Evolutionary conservation across 805 yeast species (phyloP).

Genomic region (Lachancea meyersii): DNA sequence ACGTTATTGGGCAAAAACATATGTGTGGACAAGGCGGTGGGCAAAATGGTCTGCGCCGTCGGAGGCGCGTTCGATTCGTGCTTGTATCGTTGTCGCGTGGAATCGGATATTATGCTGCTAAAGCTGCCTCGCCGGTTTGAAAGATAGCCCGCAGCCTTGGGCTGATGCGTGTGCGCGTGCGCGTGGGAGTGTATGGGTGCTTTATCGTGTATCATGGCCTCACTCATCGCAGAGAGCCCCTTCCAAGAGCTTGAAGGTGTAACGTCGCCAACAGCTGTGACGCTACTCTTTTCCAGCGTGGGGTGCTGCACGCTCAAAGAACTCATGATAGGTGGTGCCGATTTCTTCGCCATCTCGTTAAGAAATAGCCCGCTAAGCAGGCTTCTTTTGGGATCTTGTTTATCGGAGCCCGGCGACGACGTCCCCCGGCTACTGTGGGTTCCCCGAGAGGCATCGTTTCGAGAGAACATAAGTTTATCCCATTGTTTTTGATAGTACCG

Average conservation of each 20-base stretch:
- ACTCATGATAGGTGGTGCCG: slow-evolving; percentile 9
- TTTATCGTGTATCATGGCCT: slow-evolving; percentile 12
- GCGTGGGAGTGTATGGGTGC: background rate
- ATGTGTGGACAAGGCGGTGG: slow-evolving; percentile 57
- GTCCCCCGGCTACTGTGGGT: slow-evolving; percentile 2
- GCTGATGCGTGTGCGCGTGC: slow-evolving; percentile 3
- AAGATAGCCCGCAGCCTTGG: background rate
- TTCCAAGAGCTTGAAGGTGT: slow-evolving; percentile 17
- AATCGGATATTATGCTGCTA: slow-evolving; percentile 34
- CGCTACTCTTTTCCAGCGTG: slow-evolving; percentile 17
- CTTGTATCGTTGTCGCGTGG: slow-evolving; percentile 30
- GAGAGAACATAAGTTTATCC: slow-evolving; percentile 28
- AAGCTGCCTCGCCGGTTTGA: slow-evolving; percentile 17
- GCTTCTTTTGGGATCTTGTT: slow-evolving; percentile 23
- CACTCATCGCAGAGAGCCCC: background rate
- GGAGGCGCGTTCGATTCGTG: slow-evolving; percentile 56
- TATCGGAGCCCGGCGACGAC: slow-evolving; percentile 7
- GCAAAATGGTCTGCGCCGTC: slow-evolving; percentile 49
- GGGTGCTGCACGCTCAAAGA: slow-evolving; percentile 11
- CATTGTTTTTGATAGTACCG: slow-evolving; percentile 29
- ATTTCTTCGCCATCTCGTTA: slow-evolving; percentile 13
- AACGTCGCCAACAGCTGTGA: slow-evolving; percentile 29
- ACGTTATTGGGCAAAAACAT: slow-evolving; percentile 50
- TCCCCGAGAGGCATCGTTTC: slow-evolving; percentile 8
- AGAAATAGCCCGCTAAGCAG: slow-evolving; percentile 29